Evolutionary conservation across 768 basidiomycete species (phyloP).

Genomic region (Pseudohyphozyma bogoriensis): DNA sequence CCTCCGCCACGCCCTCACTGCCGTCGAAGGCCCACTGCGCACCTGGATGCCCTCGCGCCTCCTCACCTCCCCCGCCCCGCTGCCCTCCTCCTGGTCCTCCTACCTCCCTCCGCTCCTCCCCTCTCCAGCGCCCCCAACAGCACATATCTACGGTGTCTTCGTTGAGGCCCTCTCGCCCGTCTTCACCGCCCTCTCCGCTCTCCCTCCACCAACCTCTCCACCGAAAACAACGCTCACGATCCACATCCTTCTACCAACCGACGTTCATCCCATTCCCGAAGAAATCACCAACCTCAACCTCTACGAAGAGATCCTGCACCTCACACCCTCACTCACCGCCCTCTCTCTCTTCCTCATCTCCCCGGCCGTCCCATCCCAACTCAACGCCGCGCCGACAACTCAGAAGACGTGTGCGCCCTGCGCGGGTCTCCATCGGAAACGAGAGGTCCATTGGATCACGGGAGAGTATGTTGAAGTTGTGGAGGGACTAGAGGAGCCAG

Average conservation of each 20-base stretch:
- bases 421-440: neutral
- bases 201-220: neutral
- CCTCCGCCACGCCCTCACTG: neutral
- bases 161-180: constrained; percentile 16
- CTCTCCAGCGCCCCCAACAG: constrained; percentile 3
- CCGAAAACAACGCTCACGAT: neutral
- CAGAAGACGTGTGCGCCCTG: neutral
- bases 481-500: neutral
- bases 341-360: neutral
- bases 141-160: constrained; percentile 10
- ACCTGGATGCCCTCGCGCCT: constrained; percentile 12
- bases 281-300: neutral
- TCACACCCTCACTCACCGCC: constrained; percentile 2
- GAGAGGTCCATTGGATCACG: neutral
- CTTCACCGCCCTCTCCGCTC: constrained; percentile 12
- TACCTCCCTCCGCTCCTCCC: neutral
- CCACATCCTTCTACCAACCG: neutral
- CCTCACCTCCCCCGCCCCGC: neutral
- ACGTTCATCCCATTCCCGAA: neutral
- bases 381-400: neutral
- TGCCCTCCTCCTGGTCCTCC: constrained; percentile 3
- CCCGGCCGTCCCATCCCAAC: neutral
- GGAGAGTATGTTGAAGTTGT: neutral
- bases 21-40: neutral
- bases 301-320: constrained; percentile 8